A percentile compares a stretch with the other conserved stretches of the same genome.
Conservation (phyloP, 306 rosid genomes). For the Mimosa pudica region DNA sequence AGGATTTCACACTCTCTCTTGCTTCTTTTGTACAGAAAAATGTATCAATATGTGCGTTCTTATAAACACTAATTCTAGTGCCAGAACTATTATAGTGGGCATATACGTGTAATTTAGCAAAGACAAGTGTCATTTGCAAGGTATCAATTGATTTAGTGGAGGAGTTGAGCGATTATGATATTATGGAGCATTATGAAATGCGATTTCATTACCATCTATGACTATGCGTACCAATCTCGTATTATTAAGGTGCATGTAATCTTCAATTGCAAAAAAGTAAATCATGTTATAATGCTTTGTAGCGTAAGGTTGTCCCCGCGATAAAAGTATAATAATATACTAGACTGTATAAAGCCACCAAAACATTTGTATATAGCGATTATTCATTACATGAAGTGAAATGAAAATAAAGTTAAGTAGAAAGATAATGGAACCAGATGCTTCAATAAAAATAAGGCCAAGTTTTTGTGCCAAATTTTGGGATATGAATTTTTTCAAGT, state of each 20-base stretch:
- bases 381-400: too few relatives aligned
- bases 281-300: too few relatives aligned
- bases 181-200: constrained; percentile 24
- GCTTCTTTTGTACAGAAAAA: neutral
- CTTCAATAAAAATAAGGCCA: too few relatives aligned
- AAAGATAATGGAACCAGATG: too few relatives aligned
- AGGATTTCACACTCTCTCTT: constrained; percentile 5
- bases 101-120: constrained; percentile 43
- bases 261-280: neutral
- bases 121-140: constrained; percentile 39
- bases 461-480: neutral
- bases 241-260: neutral
- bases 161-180: constrained; percentile 30
- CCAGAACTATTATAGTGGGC: constrained; percentile 1
- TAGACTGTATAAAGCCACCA: neutral
- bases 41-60: neutral
- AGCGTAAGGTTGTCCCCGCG: neutral
- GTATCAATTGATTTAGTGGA: constrained; percentile 11
- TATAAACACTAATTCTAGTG: constrained; percentile 20
- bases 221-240: neutral
- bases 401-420: too few relatives aligned
- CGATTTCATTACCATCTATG: neutral
- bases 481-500: too few relatives aligned
- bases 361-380: too few relatives aligned
- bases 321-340: too few relatives aligned